Evolutionary conservation across 768 basidiomycete genomes (phyloP).

Genomic region (Asterophora parasitica): DNA sequence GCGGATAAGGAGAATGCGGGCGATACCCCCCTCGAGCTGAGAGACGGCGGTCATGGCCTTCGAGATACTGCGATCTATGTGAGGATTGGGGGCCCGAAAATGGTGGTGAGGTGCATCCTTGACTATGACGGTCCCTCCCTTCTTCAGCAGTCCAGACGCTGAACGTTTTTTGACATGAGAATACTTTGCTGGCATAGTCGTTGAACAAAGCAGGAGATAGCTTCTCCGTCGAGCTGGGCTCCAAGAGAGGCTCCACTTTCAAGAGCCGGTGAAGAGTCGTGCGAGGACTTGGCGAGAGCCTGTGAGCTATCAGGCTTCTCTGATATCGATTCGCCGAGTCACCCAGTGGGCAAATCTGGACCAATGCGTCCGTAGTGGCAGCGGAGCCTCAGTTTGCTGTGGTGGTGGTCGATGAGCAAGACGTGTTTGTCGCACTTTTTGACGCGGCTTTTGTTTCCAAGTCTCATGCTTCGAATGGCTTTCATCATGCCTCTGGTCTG

Average conservation of each 20-base stretch:
- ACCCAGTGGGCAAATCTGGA: neutral
- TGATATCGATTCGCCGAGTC: neutral
- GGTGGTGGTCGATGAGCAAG: conserved; percentile 22
- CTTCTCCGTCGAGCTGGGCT: neutral
- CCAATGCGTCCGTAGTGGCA: no score
- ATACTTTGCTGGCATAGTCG: conserved; percentile 63
- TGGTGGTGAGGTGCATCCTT: conserved; percentile 30
- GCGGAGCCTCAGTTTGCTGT: conserved; percentile 8
- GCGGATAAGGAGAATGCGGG: conserved; percentile 61
- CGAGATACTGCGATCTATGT: conserved; percentile 50
- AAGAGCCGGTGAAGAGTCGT: neutral
- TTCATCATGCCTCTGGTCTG: no score
- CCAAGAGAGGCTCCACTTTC: neutral
- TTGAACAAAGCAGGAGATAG: neutral
- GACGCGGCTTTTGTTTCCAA: neutral
- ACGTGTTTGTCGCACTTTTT: conserved; percentile 9
- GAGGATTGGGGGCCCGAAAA: conserved; percentile 36
- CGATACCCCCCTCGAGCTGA: conserved; percentile 63
- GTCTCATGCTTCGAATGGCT: no score
- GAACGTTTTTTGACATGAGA: conserved; percentile 70
- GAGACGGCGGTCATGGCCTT: conserved; percentile 59
- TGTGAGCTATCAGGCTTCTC: conserved; percentile 1
- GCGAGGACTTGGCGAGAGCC: neutral
- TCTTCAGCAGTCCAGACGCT: conserved; percentile 44
- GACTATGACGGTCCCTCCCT: conserved; percentile 26